phyloP scores from a whole-genome alignment of 495 filamentous ascomycete species.

The Talaromyces proteolyticus region DNA sequence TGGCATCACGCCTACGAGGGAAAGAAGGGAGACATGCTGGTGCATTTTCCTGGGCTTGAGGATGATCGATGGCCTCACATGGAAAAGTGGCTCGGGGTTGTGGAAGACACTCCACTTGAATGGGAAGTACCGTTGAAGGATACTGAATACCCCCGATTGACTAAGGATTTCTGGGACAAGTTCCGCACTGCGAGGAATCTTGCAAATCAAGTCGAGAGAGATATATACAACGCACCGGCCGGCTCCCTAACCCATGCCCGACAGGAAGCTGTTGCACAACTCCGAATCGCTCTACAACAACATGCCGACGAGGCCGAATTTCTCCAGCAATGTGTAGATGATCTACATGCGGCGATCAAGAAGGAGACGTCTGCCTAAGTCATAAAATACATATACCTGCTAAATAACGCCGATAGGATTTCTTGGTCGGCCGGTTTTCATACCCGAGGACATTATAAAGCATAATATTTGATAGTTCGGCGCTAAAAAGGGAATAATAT shows the following conservation, averaged over 20 bases:
- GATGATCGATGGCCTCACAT: conserved; percentile 16
- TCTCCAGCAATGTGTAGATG: conserved; percentile 11
- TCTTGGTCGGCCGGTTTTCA: not conserved
- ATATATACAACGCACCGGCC: not conserved
- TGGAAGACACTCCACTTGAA: conserved; percentile 12
- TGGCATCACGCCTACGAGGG: conserved; percentile 23
- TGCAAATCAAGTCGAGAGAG: conserved; percentile 2
- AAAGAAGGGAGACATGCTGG: conserved; percentile 24
- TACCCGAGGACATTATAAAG: too few relatives aligned
- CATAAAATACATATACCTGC: too few relatives aligned
- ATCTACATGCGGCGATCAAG: conserved; percentile 2
- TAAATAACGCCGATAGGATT: too few relatives aligned
- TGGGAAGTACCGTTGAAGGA: conserved; percentile 16
- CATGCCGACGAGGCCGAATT: conserved; percentile 9
- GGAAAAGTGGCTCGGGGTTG: conserved; percentile 18
- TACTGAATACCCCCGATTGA: conserved; percentile 9
- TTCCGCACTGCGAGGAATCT: conserved; percentile 6
- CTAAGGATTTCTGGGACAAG: conserved; percentile 9
- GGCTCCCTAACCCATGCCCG: not conserved
- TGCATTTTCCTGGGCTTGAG: conserved; percentile 29
- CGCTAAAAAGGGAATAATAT: too few relatives aligned
- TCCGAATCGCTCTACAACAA: conserved; percentile 8
- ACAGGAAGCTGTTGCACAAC: conserved; percentile 4
- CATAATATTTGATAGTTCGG: too few relatives aligned
- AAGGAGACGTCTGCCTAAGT: not conserved